Base-by-base conservation (phyloP, 2,329 filamentous ascomycete species). In the Rhynchosporium secalis region DNA sequence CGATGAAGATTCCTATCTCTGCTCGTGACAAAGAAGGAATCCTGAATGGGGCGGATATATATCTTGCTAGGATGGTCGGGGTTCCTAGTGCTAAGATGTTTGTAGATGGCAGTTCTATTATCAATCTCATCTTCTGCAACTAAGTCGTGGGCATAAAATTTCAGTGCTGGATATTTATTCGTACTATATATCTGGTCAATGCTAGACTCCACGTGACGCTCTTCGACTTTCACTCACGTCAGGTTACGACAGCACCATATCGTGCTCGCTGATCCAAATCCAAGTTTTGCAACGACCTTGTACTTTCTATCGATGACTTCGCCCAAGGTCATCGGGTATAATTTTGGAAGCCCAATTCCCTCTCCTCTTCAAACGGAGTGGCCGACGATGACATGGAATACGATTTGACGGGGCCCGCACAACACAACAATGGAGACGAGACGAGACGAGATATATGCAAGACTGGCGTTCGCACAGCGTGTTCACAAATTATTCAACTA, bases 191-290 rank as follows among this genome's bases (percentile, higher is more conserved):
- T 66, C 64, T 60, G 43, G 66, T 69, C 54, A 68, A 65, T 62
- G 54, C 49, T 60, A 63, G 46, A 38, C 58, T 66, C 60, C 49
- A 59, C 58, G 46, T 63, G 41, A 58, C 52, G 52, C 51, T 49
- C 41, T 62, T 54, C 52, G 64, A 58, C 36, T 64, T 64, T 58
- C 58, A 68, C 68, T 49, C 64, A 65, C 55, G 63, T 60, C 7
- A 77, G 70, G 69, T 79, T 76, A 54, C 71, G 73, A 61, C 75
- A 75, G 1, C 80, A 74, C 78, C 78, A 81, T n/a, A 58, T 49
- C 43, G 56, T 58, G 45, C 56, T 58, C 49, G 45, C 56, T 58
- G 56, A 58, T 38, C 78, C 78, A 64, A 76, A 78, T 31, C 78
- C 78, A 10, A 80, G 72, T 63, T 81, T 81, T 45, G 72, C 74